A percentile compares a stretch with the other conserved stretches of the same genome.
Evolutionary conservation across 2,329 filamentous ascomycete species (phyloP).

Genomic region (Colletotrichum godetiae): DNA sequence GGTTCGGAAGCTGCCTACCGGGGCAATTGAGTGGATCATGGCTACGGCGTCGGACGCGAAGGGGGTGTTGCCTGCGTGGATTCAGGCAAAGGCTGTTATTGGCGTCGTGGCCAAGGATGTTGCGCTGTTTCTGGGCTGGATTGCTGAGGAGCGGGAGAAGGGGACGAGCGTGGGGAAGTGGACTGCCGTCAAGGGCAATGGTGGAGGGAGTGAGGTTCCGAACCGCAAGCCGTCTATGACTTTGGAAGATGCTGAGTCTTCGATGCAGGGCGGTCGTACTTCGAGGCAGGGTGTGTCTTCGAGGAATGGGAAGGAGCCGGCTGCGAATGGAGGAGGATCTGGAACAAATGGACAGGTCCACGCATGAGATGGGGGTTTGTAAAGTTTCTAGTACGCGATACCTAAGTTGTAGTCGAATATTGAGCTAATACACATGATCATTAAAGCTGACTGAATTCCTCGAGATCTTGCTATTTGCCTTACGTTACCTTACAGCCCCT

Average conservation of each 20-base stretch:
- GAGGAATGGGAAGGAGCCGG: conserved; percentile 17
- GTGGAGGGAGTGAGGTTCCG: conserved; percentile 6
- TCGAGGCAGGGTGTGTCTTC: conserved; percentile 26
- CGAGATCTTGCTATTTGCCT: neutral
- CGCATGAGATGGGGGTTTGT: neutral
- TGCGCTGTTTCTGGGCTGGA: conserved; percentile 74
- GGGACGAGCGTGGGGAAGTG: conserved; percentile 34
- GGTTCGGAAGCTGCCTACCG: conserved; percentile 57
- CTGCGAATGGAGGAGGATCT: conserved; percentile 5
- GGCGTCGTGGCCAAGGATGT: conserved; percentile 78
- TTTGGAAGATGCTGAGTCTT: conserved; percentile 27
- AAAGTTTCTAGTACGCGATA: neutral
- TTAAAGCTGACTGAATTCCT: neutral
- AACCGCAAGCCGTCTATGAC: conserved; percentile 10
- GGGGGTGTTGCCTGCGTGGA: conserved; percentile 72
- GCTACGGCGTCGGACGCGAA: conserved; percentile 78
- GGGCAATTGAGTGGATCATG: conserved; percentile 79
- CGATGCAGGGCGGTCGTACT: conserved; percentile 24
- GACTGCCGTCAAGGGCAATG: conserved; percentile 30
- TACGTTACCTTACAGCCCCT: neutral
- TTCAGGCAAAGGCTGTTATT: conserved; percentile 74
- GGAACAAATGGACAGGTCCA: conserved; percentile 23
- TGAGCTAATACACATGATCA: neutral
- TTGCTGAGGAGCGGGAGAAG: conserved; percentile 56
- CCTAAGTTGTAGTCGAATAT: neutral